These are phyloP conservation scores for Cruciata laevipes DNA, from an alignment of 257 asterid species.

Conservation along the genomic window DNA sequence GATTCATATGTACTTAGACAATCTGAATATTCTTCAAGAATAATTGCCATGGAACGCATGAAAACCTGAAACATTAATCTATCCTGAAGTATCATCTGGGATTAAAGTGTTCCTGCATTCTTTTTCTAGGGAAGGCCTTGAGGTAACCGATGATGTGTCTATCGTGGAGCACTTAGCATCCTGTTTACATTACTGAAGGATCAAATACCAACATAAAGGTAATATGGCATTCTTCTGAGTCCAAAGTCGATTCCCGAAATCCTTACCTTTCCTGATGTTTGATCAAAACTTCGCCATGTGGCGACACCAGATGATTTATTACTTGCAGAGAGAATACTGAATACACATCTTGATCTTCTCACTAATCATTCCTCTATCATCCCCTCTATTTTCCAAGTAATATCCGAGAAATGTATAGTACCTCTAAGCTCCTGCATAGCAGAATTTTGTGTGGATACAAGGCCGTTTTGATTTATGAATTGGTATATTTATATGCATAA, in stretches of 20 bases:
- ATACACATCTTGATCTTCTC: slow-evolving; percentile 24
- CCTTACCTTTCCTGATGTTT: not conserved
- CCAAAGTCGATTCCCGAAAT: not conserved
- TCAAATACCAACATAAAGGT: slow-evolving; percentile 99
- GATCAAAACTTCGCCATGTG: slow-evolving; percentile 42
- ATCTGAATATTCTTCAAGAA: not conserved
- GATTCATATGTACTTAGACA: too few species aligned
- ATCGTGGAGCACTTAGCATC: slow-evolving; percentile 93
- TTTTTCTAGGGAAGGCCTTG: slow-evolving; percentile 75
- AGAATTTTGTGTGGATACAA: too few species aligned
- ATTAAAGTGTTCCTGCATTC: not conserved
- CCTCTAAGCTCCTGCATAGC: too few species aligned
- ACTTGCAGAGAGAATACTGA: slow-evolving; percentile 88
- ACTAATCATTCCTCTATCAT: too few species aligned
- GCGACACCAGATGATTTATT: slow-evolving; percentile 91
- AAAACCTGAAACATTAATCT: not conserved
- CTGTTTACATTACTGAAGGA: slow-evolving; percentile 93
- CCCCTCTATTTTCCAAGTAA: too few species aligned
- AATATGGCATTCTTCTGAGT: slow-evolving; percentile 3
- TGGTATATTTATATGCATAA: too few species aligned
- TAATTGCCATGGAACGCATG: not conserved
- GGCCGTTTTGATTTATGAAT: too few species aligned
- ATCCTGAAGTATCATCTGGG: not conserved
- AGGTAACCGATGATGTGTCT: slow-evolving; percentile 98
- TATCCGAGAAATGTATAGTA: too few species aligned